phyloP scores from a whole-genome alignment of 768 basidiomycete genomes.

The Russula compacta region DNA sequence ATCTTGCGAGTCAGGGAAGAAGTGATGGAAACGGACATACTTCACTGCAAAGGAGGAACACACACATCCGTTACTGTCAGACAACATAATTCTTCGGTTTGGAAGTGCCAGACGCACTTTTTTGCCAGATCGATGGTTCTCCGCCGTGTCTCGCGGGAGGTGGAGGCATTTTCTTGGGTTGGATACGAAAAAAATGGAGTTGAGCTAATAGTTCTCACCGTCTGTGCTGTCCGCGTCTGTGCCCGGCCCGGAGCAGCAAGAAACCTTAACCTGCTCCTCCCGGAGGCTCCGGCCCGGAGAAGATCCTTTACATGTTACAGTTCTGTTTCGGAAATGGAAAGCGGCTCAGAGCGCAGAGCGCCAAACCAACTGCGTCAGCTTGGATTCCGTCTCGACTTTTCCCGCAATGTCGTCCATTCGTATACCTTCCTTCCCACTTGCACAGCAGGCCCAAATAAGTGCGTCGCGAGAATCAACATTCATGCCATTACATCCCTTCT shows the following conservation, averaged over 20 bases:
- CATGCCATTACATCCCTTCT: not conserved
- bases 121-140: slow-evolving; percentile 21
- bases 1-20: not conserved
- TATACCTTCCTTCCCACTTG: slow-evolving; percentile 47
- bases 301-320: too few relatives aligned
- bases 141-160: slow-evolving; percentile 15
- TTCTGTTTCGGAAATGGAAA: too few relatives aligned
- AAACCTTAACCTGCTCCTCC: too few relatives aligned
- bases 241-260: too few relatives aligned
- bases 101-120: slow-evolving; percentile 16
- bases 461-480: slow-evolving; percentile 25
- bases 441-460: slow-evolving; percentile 87
- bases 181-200: not conserved
- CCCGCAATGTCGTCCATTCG: slow-evolving; percentile 1
- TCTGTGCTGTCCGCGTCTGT: too few relatives aligned
- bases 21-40: slow-evolving; percentile 30
- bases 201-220: not conserved
- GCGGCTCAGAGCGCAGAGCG: too few relatives aligned
- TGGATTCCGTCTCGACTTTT: not conserved
- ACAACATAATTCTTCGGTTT: not conserved
- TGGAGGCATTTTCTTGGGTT: slow-evolving; percentile 14
- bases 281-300: too few relatives aligned
- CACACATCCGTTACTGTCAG: not conserved
- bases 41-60: slow-evolving; percentile 39
- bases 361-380: too few relatives aligned